Evolutionary conservation across 192 early-diverging fungal species (phyloP), one percentile per base, ranked within the genome.

Genomic region (Linnemannia hyalina): DNA sequence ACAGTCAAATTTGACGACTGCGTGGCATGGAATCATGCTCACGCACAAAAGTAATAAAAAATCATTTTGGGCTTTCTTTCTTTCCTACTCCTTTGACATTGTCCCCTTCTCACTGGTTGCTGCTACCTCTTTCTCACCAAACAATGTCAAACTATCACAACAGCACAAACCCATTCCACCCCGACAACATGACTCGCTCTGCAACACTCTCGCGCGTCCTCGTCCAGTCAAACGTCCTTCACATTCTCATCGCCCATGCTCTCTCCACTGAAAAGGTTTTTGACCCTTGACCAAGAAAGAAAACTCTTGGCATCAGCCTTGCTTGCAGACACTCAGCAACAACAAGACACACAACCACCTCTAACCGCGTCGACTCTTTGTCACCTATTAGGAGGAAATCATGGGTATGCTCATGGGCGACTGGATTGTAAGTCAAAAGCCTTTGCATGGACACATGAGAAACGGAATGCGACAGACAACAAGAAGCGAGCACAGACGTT

Each of bases 1-100:
- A 91, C 92, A 44, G 93, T 99, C 16, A 92, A 89, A 63, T 98
- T 99, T 88, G 85, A 86, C 4, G 96, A 98, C 46, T 96, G 96
- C 81, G 90, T 96, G 15, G 88, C 72, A 38, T 96, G 96, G 96
- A 96, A 96, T 89, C 76, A 88, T 7, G 26, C 57, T 47, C 49
- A n/a, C 32, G 11, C 40, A 35, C 22, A 69, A 20, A 63, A 42
- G 7, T 29, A 65, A 69, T 42, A 60, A 36, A 60, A 36, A 47
- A 2, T 65, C 10, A 32, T 29, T 29, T 32, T 65, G 60, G 60
- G 60, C 29, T 65, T 32, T 60, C 16, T 38, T 65, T 65, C 60
- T 32, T 65, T 32, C 15, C 29, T 65, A 32, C 22, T 26, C 7
- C 15, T 41, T 38, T 35, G 11, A 22, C 54, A 22, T 40, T 47